Percentiles rank a stretch among this genome's conserved stretches.
These are phyloP conservation scores for Bretziella fagacearum DNA, from an alignment of 2,329 filamentous ascomycete species.

Conservation along the genomic window DNA sequence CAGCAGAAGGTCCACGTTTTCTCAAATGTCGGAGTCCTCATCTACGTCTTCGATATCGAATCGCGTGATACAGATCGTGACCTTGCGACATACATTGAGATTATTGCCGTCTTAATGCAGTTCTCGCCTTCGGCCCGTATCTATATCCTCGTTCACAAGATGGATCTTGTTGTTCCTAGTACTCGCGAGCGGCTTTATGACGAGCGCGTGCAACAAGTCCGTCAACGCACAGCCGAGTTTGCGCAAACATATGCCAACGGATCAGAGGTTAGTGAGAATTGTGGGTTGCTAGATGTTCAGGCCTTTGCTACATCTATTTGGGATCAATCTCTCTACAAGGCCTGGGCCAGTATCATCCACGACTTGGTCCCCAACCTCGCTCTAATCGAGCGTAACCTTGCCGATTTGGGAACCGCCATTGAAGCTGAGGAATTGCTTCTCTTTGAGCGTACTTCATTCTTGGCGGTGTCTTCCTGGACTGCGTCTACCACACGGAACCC, in stretches of 20 bases:
- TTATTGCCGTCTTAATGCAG: constrained; percentile 75
- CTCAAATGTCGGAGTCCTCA: constrained; percentile 86
- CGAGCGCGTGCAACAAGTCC: constrained; percentile 61
- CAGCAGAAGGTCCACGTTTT: constrained; percentile 95
- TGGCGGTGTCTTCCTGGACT: constrained; percentile 87
- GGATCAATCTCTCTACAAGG: constrained; percentile 96
- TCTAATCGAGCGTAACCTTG: constrained; percentile 73
- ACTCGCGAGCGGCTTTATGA: constrained; percentile 70
- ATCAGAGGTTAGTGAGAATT: constrained; percentile 20
- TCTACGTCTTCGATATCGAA: constrained; percentile 98
- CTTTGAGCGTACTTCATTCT: constrained; percentile 89
- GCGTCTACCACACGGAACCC: constrained; percentile 60
- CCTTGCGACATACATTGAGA: constrained; percentile 77
- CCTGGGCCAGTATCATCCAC: constrained; percentile 96
- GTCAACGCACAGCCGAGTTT: constrained; percentile 49
- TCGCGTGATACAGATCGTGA: constrained; percentile 88
- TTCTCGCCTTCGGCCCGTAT: constrained; percentile 68
- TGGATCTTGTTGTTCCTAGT: constrained; percentile 78
- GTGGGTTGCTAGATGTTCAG: constrained; percentile 44
- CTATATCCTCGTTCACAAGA: constrained; percentile 95
- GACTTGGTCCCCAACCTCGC: constrained; percentile 88
- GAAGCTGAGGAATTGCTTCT: constrained; percentile 86
- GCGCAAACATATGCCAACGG: constrained; percentile 13
- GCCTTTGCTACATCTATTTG: constrained; percentile 95
- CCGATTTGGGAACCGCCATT: constrained; percentile 66